Evolutionary conservation across 1,284 basidiomycete genomes (phyloP), one percentile per base, ranked within the genome.

Genomic region (Heliocybe sulcata): DNA sequence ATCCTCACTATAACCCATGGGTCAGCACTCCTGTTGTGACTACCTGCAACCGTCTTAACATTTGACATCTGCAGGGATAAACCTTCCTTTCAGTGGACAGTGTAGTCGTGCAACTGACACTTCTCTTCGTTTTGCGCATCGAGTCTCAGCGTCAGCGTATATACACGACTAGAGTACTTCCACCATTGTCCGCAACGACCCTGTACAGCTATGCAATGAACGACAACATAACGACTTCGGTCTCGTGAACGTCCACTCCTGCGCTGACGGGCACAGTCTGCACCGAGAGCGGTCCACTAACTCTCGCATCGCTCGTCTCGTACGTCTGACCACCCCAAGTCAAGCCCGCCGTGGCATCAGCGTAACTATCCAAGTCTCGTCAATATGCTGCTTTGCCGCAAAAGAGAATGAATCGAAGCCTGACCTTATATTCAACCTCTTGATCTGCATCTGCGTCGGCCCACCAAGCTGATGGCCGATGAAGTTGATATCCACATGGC

Each of bases 261-360:
- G 60, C 61, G 10, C 59, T 50, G 25, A 82, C 62, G n/a, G 63
- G 54, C 14, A 71, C 63, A 0, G 51, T 71, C 58, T 79, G 69
- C 1, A 71, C 59, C 3, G 64, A 61, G 26, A 74, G 52, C 10
- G 23, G 54, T 0, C 83, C 82, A 10, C 61, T 65, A 14, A 80
- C 74, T 45, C 65, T 70, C 0, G 73, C 82, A 57, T 81, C 69
- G 31, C 60, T 50, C 0, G 82, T 86, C 64, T 86, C 85, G 56
- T 80, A 87, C 2, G 76, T 80, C 65, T 83, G 82, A 2, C 83
- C 83, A 52, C 76, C 84, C 82, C 82, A 85, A 0, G 73, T 81
- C 54, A 86, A 54, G 31, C 79, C 79, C 45, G 70, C 67, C 1
- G 71, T 73, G 58, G 81, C 81, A 59, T 85, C 80, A 16, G 82